Evolutionary conservation across 306 rosid species (phyloP).

Genomic region (Hippophae tibetana): DNA sequence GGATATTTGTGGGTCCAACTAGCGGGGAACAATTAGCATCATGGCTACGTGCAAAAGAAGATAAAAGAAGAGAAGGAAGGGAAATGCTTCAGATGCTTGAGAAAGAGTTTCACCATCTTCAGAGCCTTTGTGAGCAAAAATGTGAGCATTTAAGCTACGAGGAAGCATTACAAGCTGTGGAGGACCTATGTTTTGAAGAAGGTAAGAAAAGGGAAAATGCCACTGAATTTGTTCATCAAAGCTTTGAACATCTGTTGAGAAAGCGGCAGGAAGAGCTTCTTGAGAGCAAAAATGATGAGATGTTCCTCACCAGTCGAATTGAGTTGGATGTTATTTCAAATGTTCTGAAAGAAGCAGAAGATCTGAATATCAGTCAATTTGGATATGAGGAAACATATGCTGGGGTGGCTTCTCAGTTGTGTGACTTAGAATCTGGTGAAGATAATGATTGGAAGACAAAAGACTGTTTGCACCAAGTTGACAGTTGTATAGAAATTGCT

Average conservation of each 20-base stretch:
- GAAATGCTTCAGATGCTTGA: conserved; percentile 68
- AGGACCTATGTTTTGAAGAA: conserved; percentile 82
- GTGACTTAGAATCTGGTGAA: conserved; percentile 86
- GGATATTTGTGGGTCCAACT: conserved; percentile 63
- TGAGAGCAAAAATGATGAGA: conserved; percentile 53
- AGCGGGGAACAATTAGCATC: conserved; percentile 68
- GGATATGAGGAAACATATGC: conserved; percentile 62
- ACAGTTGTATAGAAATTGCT: conserved; percentile 64
- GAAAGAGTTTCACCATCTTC: conserved; percentile 72
- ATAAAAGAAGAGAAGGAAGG: conserved; percentile 49
- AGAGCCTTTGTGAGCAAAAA: conserved; percentile 76
- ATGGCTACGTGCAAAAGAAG: conserved; percentile 68
- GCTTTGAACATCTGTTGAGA: conserved; percentile 66
- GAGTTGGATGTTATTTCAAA: conserved; percentile 64
- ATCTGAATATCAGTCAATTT: conserved; percentile 51
- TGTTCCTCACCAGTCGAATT: conserved; percentile 38
- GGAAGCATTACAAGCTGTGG: conserved; percentile 71
- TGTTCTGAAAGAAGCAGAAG: conserved; percentile 78
- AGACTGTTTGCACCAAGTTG: conserved; percentile 68
- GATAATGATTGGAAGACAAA: conserved; percentile 79
- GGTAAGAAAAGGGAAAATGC: conserved; percentile 65
- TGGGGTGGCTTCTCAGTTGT: conserved; percentile 56
- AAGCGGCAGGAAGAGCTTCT: conserved; percentile 73
- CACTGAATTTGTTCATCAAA: conserved; percentile 49
- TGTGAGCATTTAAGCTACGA: conserved; percentile 60